Evolutionary conservation across 2,329 filamentous ascomycete genomes (phyloP), one percentile per base, ranked within the genome.

Genomic region (Aspergillus sp.): DNA sequence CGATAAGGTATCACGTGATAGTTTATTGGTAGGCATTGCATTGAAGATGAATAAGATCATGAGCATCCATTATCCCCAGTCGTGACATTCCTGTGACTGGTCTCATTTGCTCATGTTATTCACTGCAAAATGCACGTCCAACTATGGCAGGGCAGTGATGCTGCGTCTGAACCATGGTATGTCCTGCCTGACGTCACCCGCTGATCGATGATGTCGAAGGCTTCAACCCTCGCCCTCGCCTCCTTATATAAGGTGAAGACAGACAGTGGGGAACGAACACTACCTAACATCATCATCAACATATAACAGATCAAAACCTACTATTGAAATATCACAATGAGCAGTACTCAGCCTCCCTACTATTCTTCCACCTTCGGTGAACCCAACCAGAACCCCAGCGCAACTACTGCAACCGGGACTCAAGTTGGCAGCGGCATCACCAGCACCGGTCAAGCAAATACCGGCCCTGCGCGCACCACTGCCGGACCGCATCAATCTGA

Each of bases 401-500:
- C 63, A 9, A 60, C 62, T 36, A 64, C 63, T n/a, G 58, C 56
- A 5, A 55, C 59, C 30, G 59, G 55, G 12, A 61, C 63, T 10
- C 58, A 63, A 15, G 56, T 61, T 50, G 61, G 62, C 32, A 36
- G 32, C 36, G 54, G 54, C n/a, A 55, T 55, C 36, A 61, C 57
- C 47, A 58, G 41, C 51, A 59, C 54, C 13, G 53, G 58, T 12
- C 62, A 64, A 39, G 30, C 59, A 9, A 50, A 45, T 23, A 67
- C 61, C 4, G 60, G 60, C 17, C 63, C 62, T 41, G 63, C 62
- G 3, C 48, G 62, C 10, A 57, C 49, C 25, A 67, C 64, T 10
- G 62, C 63, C n/a, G 65, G 67, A 9, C 65, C 62, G 10, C 69
- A 69, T 28, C 19, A 36, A 32, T 60, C 59, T 12, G 59, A 62